Conservation (phyloP, 148 eudicot genomes). For the Cornus controversa region DNA sequence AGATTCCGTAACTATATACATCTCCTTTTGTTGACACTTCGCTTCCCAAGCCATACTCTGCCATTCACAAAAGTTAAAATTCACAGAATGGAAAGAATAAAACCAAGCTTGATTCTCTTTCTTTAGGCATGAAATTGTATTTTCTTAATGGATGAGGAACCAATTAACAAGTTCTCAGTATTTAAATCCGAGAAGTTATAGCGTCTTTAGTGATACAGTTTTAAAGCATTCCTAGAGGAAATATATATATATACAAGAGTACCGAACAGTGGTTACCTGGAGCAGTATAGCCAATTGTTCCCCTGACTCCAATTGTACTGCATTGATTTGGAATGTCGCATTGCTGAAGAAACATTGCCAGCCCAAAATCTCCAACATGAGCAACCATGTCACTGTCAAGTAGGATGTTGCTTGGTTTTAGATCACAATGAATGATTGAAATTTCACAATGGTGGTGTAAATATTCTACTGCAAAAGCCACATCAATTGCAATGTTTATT, state of each 20-base stretch:
- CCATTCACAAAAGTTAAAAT: not conserved
- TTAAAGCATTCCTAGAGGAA: no score
- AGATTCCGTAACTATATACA: not conserved
- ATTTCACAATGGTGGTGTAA: not conserved
- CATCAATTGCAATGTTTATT: not conserved
- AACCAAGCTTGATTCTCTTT: no score
- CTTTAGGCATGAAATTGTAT: no score
- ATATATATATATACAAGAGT: no score
- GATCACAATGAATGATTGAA: constrained; percentile 1
- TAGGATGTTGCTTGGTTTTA: not conserved
- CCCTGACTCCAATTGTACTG: not conserved
- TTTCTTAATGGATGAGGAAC: no score
- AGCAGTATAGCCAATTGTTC: not conserved
- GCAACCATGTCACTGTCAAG: constrained; percentile 4
- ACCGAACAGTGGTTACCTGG: not conserved
- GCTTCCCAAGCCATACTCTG: not conserved
- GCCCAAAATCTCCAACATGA: constrained; percentile 1
- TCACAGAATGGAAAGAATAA: no score
- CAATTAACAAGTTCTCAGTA: no score
- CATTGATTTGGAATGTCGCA: not conserved
- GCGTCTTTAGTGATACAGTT: no score
- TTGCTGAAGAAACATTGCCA: not conserved
- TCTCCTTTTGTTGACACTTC: not conserved
- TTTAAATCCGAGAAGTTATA: no score
- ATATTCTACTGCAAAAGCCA: not conserved